Base-by-base conservation (phyloP, 2,329 filamentous ascomycete species). In the Epicoccum sorghinum region DNA sequence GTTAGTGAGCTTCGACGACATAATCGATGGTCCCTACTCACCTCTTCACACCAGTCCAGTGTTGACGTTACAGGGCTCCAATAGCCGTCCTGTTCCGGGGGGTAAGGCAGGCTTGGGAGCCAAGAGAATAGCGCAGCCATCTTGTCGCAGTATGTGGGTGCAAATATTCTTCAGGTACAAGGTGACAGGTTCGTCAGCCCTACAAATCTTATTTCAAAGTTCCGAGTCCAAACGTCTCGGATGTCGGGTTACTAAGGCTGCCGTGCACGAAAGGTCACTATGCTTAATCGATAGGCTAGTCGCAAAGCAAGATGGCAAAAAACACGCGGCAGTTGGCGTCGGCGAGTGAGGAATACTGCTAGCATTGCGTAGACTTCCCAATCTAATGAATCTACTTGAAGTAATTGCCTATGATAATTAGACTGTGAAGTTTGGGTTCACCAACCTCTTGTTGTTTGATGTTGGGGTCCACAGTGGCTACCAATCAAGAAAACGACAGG, bases 31-130 rank as follows among this genome's bases (percentile, higher is more conserved):
- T 23, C 14, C 13, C 40, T 22, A 52, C 72, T 58, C 72, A 87
- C 87, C 81, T 91, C 89, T 80, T 92, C 89, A 69, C 89, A 93
- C 83, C 89, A 92, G 71, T 92, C 90, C 39, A 91, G 68, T 0
- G 88, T 91, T 7, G 86, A 86, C 1, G 88, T 91, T 51, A 89
- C 85, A 22, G 87, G 84, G 5, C 81, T 83, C 88, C 88, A 91
- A 70, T 84, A 86, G 18, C 87, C 87, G 33, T 80, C 77, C 49
- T 79, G 68, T 24, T 81, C 73, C 10, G 82, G 81, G 55, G 78
- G 78, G 59, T 83, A 83, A 1, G 78, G 72, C 56, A 80, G 67
- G 10, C 77, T 78, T 35, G 77, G 78, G 1, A 80, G 67, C 64
- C 69, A 73, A 29, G 72, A 69, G 25, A 71, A 53, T 62, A 78